Percentiles rank a stretch among this genome's conserved stretches.
Conservation (phyloP, 495 filamentous ascomycete species). For the Hypoxylon rickii region DNA sequence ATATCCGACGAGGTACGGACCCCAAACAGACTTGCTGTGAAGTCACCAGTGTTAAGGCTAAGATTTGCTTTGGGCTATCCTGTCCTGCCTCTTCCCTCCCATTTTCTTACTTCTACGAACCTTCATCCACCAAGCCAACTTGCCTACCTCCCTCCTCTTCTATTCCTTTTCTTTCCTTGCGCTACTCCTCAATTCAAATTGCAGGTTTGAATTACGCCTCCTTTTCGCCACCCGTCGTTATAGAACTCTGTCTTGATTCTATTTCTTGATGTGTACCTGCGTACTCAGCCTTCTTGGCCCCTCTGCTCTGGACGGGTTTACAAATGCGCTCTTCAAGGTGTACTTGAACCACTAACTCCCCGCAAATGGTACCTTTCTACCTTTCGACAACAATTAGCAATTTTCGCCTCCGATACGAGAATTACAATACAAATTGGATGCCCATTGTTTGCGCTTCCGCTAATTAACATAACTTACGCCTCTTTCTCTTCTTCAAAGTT, state of each 20-base stretch:
- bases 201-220: background rate
- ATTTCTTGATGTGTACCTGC: constrained; percentile 5
- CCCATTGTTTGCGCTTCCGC: constrained; percentile 11
- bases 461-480: constrained; percentile 3
- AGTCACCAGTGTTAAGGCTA: constrained; percentile 29
- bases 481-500: background rate
- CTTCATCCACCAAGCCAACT: constrained; percentile 4
- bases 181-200: background rate
- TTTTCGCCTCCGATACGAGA: constrained; percentile 9
- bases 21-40: constrained; percentile 24
- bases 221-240: constrained; percentile 15
- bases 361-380: constrained; percentile 22
- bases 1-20: constrained; percentile 36
- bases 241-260: constrained; percentile 1
- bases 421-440: constrained; percentile 14
- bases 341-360: constrained; percentile 1
- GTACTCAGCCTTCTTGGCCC: constrained; percentile 23
- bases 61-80: constrained; percentile 3
- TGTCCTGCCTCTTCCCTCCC: background rate
- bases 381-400: constrained; percentile 1
- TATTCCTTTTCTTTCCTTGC: constrained; percentile 2
- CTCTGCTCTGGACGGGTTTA: constrained; percentile 16
- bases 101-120: background rate
- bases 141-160: constrained; percentile 7
- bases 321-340: constrained; percentile 6